Conservation (phyloP, 495 filamentous ascomycete genomes). For the Hypoxylon subgilvum region DNA sequence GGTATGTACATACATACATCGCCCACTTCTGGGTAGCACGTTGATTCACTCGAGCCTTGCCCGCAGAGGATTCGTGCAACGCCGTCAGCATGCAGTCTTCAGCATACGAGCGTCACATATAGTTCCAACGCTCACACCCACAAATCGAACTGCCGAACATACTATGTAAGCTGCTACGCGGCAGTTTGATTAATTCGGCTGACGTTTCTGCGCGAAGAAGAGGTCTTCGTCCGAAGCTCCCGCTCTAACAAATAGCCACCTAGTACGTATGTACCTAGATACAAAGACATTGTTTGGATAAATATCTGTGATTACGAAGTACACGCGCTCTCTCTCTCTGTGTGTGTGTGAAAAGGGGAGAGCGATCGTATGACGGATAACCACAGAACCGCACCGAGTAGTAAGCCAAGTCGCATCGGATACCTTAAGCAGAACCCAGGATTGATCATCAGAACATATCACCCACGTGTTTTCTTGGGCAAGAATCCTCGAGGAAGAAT, state of each 20-base stretch:
- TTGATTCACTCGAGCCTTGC: too few species aligned
- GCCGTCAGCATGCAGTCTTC: neutral
- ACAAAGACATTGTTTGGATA: too few species aligned
- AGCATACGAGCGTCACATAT: slow-evolving; percentile 8
- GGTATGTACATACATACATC: too few species aligned
- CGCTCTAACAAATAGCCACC: too few species aligned
- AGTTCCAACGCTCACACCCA: neutral
- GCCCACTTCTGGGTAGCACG: too few species aligned
- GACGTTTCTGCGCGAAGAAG: neutral
- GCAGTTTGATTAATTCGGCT: slow-evolving; percentile 3
- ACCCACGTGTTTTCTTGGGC: too few species aligned
- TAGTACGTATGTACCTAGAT: too few species aligned
- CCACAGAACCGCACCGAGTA: slow-evolving; percentile 3
- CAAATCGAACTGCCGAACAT: neutral
- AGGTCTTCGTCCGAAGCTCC: too few species aligned
- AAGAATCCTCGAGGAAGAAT: too few species aligned
- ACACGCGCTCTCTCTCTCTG: too few species aligned
- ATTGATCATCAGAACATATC: neutral
- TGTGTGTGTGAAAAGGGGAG: neutral
- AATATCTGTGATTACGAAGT: slow-evolving; percentile 17
- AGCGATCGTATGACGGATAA: slow-evolving; percentile 3
- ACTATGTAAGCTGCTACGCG: neutral
- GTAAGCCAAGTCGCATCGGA: slow-evolving; percentile 9
- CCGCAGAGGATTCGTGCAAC: too few species aligned
- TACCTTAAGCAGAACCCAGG: neutral